Evolutionary conservation across 345 rosid species (phyloP), one percentile per base, ranked within the genome.

Genomic region (Eutrema yunnanense): DNA sequence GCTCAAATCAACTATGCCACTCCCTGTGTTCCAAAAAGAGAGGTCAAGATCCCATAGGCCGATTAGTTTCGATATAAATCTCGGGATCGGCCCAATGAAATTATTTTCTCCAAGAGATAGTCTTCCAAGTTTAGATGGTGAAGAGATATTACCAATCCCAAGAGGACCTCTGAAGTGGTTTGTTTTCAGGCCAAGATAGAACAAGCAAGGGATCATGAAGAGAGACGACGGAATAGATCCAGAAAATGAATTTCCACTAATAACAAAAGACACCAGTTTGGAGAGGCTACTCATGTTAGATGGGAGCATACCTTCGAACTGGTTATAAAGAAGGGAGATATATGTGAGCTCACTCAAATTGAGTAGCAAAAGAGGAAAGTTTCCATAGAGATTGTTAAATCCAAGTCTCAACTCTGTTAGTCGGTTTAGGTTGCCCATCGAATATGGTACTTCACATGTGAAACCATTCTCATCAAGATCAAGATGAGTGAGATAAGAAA

Each of bases 21-120:
- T 43, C 6, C 2, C 14, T 3, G 71, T 73, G 41, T 65, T 65
- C 71, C 77, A 73, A 1, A 6, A 44, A n/a, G 65, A 63, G 13
- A 63, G 41, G 11, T 37, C 58, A 30, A 63, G 51, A 46, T 3
- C 3, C 14, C 2, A 3, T 8, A 71, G 58, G 0, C 13, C 19
- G 0, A 29, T n/a, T 47, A 71, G 60, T 32, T 71, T 71, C 8
- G 60, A 60, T 59, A 71, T 37, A 38, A 73, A 82, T 0, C 34
- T 0, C 0, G 77, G 83, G n/a, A 78, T 78, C 3, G 19, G 73
- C 0, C 83, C 80, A 13, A 6, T 54, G 8, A 84, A 75, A n/a
- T 63, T 68, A 47, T 78, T 84, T 8, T 50, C 64, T 53, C 14
- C 4, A 36, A 73, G 58, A 4, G 2, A 6, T 14, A 73, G 4